Conservation (phyloP, 2,329 filamentous ascomycete genomes). For the Hawksworthiomyces lignivorus region DNA sequence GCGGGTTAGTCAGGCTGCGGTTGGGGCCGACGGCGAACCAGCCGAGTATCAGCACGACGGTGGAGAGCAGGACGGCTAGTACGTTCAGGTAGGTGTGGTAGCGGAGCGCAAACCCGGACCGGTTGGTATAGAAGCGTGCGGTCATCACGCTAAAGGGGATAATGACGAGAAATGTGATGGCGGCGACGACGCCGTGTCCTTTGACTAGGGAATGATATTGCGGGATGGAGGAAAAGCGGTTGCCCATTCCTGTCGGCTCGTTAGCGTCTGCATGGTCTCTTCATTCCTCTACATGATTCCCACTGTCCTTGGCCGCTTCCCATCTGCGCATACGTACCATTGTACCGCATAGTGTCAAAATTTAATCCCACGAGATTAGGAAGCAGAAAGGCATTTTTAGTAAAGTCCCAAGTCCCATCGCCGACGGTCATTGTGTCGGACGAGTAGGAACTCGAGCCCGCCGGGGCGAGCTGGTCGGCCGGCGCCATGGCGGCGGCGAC, state of each 20-base stretch:
- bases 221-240: conserved; percentile 61
- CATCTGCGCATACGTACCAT: conserved; percentile 65
- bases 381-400: conserved; percentile 68
- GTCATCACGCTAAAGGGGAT: conserved; percentile 67
- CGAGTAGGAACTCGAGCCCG: conserved; percentile 65
- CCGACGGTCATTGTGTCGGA: conserved; percentile 70
- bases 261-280: no score
- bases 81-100: conserved; percentile 71
- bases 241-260: conserved; percentile 77
- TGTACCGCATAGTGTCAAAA: conserved; percentile 76
- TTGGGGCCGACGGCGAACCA: conserved; percentile 70
- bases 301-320: no score
- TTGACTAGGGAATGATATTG: conserved; percentile 65
- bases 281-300: no score
- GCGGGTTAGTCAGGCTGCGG: conserved; percentile 68
- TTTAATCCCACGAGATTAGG: conserved; percentile 71
- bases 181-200: conserved; percentile 65
- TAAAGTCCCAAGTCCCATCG: conserved; percentile 77
- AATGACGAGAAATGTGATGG: conserved; percentile 65
- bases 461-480: conserved; percentile 54
- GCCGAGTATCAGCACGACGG: conserved; percentile 66
- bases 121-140: conserved; percentile 61
- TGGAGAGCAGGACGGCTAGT: conserved; percentile 57
- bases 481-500: conserved; percentile 51
- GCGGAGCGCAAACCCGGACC: conserved; percentile 53